Evolutionary conservation across 2,329 filamentous ascomycete genomes (phyloP).

Genomic region (Penicillium hordei): DNA sequence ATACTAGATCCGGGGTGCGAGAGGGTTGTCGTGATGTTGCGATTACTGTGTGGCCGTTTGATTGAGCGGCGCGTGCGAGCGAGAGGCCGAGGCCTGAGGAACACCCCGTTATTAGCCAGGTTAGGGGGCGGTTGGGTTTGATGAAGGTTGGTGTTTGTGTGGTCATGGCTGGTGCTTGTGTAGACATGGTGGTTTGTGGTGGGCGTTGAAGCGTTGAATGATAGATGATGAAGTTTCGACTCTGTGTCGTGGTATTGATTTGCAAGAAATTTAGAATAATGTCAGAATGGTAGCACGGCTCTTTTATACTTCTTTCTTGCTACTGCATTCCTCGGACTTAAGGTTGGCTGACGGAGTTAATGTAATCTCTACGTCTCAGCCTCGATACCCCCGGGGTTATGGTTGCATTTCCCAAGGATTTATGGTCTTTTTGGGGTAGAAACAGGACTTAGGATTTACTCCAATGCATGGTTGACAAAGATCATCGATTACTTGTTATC

Average conservation of each 20-base stretch:
- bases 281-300: not conserved
- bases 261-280: not conserved
- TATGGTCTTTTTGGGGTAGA: not conserved
- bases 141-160: conserved; percentile 2
- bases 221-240: not conserved
- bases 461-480: not conserved
- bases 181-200: not conserved
- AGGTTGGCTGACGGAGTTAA: not conserved
- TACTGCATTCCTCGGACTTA: not conserved
- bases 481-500: not conserved
- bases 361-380: not conserved
- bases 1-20: conserved; percentile 15
- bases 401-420: not conserved
- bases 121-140: conserved; percentile 15
- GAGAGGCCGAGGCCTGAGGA: conserved; percentile 33
- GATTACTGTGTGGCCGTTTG: conserved; percentile 30
- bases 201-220: not conserved
- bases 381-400: not conserved
- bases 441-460: not conserved
- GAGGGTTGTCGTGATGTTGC: conserved; percentile 31
- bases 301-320: not conserved
- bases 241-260: too few relatives aligned
- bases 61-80: conserved; percentile 20
- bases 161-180: not conserved
- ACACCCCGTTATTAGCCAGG: conserved; percentile 35